phyloP scores from a whole-genome alignment of 441 rosid species.

The Brassica hybrid region DNA sequence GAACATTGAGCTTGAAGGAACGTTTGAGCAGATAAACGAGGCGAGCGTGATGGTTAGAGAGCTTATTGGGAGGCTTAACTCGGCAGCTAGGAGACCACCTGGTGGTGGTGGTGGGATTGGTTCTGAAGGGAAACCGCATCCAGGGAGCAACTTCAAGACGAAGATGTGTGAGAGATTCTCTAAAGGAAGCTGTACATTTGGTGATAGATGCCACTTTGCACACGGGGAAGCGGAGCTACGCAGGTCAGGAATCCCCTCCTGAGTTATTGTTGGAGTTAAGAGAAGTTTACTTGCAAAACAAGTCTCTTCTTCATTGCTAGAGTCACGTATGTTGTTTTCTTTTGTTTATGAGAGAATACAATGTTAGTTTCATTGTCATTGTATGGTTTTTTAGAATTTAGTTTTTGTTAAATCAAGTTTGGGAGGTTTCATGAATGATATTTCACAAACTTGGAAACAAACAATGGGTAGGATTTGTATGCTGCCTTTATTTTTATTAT shows the following conservation, averaged over 20 bases:
- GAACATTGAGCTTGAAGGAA: slow-evolving; percentile 4
- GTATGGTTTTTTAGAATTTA: neutral
- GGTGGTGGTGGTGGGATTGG: neutral
- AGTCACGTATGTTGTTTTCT: neutral
- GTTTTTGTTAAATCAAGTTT: neutral
- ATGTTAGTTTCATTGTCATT: neutral
- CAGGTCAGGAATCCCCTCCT: slow-evolving; percentile 7
- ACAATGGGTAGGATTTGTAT: neutral
- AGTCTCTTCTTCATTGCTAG: neutral
- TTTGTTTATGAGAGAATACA: neutral
- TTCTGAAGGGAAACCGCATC: slow-evolving; percentile 2
- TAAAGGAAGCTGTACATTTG: slow-evolving; percentile 1
- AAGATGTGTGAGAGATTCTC: slow-evolving; percentile 10
- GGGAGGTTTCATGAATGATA: neutral
- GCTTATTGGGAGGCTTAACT: neutral
- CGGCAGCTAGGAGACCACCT: slow-evolving; percentile 7
- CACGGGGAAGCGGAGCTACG: slow-evolving; percentile 8
- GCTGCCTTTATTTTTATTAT: slow-evolving; percentile 16
- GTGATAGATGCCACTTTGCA: slow-evolving; percentile 7
- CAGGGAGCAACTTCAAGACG: slow-evolving; percentile 11
- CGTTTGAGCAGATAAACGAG: slow-evolving; percentile 1
- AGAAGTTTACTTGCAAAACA: slow-evolving; percentile 1
- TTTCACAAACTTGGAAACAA: neutral
- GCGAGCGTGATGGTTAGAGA: neutral
- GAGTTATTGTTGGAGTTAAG: neutral